phyloP scores from a whole-genome alignment of 192 early-diverging fungal genomes.

The Coemansia sp. region DNA sequence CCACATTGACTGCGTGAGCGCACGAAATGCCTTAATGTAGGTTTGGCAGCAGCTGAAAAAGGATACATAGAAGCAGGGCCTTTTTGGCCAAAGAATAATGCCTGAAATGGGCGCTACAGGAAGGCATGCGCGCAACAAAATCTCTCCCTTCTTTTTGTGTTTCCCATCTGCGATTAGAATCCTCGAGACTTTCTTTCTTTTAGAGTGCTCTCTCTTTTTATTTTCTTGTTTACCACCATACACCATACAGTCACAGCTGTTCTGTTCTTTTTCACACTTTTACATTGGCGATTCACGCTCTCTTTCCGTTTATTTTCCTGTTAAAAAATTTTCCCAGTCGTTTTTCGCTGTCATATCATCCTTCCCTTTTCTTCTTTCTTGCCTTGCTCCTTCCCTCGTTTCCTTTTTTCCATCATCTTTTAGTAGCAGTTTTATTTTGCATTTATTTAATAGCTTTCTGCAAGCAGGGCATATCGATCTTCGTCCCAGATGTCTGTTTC shows the following conservation, averaged over 20 bases:
- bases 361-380: no score
- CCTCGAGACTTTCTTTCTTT: no score
- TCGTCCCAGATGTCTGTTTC: constrained; percentile 12
- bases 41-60: not conserved
- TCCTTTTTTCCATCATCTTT: not conserved
- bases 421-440: not conserved
- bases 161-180: not conserved
- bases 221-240: not conserved
- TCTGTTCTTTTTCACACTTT: not conserved
- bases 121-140: not conserved
- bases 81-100: not conserved
- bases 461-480: not conserved
- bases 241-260: no score
- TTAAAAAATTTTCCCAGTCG: not conserved
- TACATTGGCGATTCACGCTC: not conserved
- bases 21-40: not conserved
- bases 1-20: not conserved
- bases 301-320: not conserved
- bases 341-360: not conserved
- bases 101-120: not conserved
- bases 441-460: not conserved
- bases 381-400: not conserved
- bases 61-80: not conserved
- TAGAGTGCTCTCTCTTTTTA: no score
- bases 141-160: not conserved